A percentile compares a stretch with the other conserved stretches of the same genome.
Conservation (phyloP, 768 basidiomycete genomes). For the Tephrocybe sp. region DNA sequence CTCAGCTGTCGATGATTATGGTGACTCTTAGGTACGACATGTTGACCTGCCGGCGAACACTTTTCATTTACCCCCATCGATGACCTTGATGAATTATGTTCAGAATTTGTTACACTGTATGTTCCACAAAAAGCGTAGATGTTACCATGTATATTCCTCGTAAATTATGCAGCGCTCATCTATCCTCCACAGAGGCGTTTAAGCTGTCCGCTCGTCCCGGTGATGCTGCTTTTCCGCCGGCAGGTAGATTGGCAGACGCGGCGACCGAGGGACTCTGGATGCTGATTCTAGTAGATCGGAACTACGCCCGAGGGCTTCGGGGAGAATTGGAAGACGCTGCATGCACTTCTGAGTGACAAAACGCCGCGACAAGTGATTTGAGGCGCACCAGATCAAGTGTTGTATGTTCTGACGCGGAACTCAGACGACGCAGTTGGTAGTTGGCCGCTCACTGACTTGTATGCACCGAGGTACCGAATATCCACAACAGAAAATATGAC, state of each 20-base stretch:
- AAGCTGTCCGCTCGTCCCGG: conserved; percentile 11
- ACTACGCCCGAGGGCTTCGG: conserved; percentile 10
- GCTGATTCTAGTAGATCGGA: conserved; percentile 8
- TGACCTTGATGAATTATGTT: conserved; percentile 2
- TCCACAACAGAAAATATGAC: not conserved
- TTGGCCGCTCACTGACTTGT: not conserved
- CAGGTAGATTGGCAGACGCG: conserved; percentile 11
- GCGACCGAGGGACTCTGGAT: conserved; percentile 11
- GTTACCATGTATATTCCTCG: too few relatives aligned
- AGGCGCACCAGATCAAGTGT: not conserved
- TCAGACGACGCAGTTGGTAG: not conserved
- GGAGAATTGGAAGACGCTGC: conserved; percentile 7
- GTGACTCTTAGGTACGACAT: conserved; percentile 28
- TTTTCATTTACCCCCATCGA: not conserved
- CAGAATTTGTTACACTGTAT: not conserved
- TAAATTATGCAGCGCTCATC: too few relatives aligned
- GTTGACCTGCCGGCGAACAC: too few relatives aligned
- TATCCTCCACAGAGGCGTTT: not conserved
- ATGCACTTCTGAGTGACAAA: not conserved
- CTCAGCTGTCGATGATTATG: conserved; percentile 39
- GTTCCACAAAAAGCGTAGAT: not conserved
- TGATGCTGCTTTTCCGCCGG: conserved; percentile 5
- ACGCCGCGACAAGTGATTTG: not conserved
- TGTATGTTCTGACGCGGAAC: not conserved
- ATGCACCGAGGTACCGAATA: conserved; percentile 7